Base-by-base conservation (phyloP, 2,329 filamentous ascomycete species). In the Colletotrichum spaethianum region DNA sequence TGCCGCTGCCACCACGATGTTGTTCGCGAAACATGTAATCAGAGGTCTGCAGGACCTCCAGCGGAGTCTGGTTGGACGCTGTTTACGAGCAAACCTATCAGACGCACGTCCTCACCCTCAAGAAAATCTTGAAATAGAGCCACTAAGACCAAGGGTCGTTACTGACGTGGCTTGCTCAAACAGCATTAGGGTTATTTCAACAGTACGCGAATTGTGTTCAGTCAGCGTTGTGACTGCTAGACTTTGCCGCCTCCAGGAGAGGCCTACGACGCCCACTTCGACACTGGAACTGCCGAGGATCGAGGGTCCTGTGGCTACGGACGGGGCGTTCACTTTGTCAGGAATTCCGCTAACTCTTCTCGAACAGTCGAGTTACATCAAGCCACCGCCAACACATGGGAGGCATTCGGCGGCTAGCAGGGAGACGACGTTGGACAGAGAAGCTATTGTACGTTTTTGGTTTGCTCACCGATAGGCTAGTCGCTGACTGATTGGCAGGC, bases 201-300 rank as follows among this genome's bases (percentile, higher is more conserved):
- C 36, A 38, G 14, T 52, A 28, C 60, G 38, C 59, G 61, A 52
- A 50, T 16, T 3, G 52, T 42, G 42, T 44, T 55, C 67, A 65
- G 60, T 69, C 60, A 69, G 67, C 67, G 62, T 50, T 44, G 33
- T 61, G 52, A 26, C 52, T 48, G 38, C 52, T 20, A 6, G 40
- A 14, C 18, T 26, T 44, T 42, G 42, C 61, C 42, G 52, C 60
- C 61, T n/a, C 16, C 23, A 11, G n/a, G 40, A n/a, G n/a, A 57
- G n/a, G 31, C 36, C 14, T 4, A 38, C 50, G 28, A 9, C 20
- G 16, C 33, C 12, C 18, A 16, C 16, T n/a, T 18, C 16, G 16
- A 31, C 23, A 23, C 40, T 6, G 18, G n/a, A 18, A 31, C 48
- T 56, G 31, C 53, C 40, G 38, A 59, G 26, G 40, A 33, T 46